These are phyloP conservation scores for Cystobasidiaceae sp. DNA, from an alignment of 1,284 basidiomycete genomes.

Conservation along the genomic window DNA sequence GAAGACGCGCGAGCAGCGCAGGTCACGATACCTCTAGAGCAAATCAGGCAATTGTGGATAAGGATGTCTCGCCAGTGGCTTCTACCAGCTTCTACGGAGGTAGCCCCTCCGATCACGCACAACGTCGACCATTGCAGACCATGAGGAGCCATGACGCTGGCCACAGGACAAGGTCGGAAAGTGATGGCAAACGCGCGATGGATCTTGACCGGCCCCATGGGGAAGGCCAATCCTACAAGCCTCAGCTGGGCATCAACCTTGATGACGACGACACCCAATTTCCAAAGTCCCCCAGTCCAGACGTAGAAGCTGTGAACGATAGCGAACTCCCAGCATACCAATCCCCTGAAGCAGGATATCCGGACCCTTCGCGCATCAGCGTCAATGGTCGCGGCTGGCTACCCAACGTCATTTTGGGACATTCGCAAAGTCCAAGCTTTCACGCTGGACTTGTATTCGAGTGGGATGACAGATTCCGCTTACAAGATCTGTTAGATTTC, in stretches of 20 bases:
- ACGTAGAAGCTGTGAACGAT: not conserved
- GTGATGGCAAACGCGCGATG: slow-evolving; percentile 3
- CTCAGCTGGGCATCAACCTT: slow-evolving; percentile 3
- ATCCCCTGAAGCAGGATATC: not conserved
- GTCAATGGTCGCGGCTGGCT: slow-evolving; percentile 84
- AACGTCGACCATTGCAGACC: not conserved
- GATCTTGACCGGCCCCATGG: not conserved
- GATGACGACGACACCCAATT: slow-evolving; percentile 12
- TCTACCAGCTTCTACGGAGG: slow-evolving; percentile 3
- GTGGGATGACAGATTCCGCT: slow-evolving; percentile 6
- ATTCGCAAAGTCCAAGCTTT: slow-evolving; percentile 66
- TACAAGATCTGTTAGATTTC: slow-evolving; percentile 1
- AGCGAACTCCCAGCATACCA: not conserved
- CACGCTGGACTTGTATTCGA: slow-evolving; percentile 6
- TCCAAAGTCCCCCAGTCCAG: not conserved
- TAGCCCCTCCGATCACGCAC: not conserved
- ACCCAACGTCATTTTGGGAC: slow-evolving; percentile 75
- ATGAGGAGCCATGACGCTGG: not conserved
- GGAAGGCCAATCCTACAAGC: not conserved
- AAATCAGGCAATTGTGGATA: not conserved
- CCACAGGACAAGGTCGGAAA: not conserved
- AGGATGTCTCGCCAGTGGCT: not conserved
- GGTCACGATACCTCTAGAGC: not conserved
- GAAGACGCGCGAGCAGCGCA: not conserved
- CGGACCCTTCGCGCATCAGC: slow-evolving; percentile 53